Evolutionary conservation across 2,329 filamentous ascomycete species (phyloP).

Genomic region (Colletotrichum eremochloae): DNA sequence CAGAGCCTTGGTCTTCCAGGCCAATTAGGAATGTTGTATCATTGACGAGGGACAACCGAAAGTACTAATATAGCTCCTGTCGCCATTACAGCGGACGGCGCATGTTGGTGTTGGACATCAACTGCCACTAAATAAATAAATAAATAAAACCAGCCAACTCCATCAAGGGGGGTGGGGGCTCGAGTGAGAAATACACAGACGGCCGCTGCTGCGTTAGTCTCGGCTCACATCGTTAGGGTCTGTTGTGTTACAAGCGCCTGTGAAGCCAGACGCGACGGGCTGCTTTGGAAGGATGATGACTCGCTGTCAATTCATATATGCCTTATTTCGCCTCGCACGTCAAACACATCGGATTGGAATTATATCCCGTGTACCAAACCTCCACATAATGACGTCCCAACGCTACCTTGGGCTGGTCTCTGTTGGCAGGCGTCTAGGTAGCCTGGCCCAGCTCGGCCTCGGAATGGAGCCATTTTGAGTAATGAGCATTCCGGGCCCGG

Average conservation of each 20-base stretch:
- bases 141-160: neutral
- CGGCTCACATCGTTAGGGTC: neutral
- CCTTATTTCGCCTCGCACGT: neutral
- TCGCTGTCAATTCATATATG: neutral
- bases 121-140: too few relatives aligned
- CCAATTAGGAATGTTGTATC: neutral
- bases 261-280: neutral
- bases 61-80: neutral
- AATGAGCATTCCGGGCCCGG: neutral
- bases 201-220: neutral
- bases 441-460: neutral
- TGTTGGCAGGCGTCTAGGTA: neutral
- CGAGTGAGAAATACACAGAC: neutral
- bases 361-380: neutral
- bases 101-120: neutral
- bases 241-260: neutral
- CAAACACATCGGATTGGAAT: neutral
- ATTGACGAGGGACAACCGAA: neutral
- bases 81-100: neutral
- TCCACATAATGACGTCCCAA: constrained; percentile 1
- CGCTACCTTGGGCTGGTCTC: neutral
- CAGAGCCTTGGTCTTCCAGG: neutral
- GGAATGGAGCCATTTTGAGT: neutral
- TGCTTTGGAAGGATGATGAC: neutral
- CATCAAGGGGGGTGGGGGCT: neutral